A percentile compares a stretch with the other conserved stretches of the same genome.
These are phyloP conservation scores for Leishmania turanica DNA, from an alignment of 208 protist genomes.

Conservation along the genomic window DNA sequence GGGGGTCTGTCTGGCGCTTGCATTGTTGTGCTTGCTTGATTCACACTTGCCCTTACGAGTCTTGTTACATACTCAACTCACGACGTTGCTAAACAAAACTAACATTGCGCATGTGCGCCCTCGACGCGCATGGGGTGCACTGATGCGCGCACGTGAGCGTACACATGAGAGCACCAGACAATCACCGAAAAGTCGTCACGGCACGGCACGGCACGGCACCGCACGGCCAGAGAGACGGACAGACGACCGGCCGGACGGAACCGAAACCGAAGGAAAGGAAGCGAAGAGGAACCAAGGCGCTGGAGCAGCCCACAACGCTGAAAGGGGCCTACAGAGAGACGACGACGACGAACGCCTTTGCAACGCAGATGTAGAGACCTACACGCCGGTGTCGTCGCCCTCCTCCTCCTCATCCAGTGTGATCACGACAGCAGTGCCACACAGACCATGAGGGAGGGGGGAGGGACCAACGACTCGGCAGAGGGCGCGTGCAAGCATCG, in stretches of 20 bases:
- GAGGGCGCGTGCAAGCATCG: neutral
- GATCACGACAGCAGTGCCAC: too few species aligned
- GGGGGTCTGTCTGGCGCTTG: neutral
- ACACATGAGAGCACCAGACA: neutral
- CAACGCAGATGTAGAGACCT: too few species aligned
- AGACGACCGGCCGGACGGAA: too few species aligned
- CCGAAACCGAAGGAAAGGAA: too few species aligned
- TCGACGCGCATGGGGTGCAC: too few species aligned
- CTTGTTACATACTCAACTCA: neutral
- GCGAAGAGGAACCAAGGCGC: too few species aligned
- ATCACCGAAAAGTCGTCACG: neutral
- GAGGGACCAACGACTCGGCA: conserved; percentile 10
- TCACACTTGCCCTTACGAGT: neutral
- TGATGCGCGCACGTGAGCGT: neutral
- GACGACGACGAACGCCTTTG: too few species aligned
- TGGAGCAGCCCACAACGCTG: too few species aligned
- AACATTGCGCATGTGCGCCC: neutral
- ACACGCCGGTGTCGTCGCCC: neutral
- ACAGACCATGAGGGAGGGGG: conserved; percentile 1
- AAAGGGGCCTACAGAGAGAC: too few species aligned
- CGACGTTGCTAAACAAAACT: neutral
- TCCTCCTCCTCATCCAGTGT: neutral
- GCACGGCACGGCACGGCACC: neutral
- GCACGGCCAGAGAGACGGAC: neutral
- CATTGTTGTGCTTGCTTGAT: neutral